Base-by-base conservation (phyloP, 1,284 basidiomycete species). In the Trichosporon faecale region DNA sequence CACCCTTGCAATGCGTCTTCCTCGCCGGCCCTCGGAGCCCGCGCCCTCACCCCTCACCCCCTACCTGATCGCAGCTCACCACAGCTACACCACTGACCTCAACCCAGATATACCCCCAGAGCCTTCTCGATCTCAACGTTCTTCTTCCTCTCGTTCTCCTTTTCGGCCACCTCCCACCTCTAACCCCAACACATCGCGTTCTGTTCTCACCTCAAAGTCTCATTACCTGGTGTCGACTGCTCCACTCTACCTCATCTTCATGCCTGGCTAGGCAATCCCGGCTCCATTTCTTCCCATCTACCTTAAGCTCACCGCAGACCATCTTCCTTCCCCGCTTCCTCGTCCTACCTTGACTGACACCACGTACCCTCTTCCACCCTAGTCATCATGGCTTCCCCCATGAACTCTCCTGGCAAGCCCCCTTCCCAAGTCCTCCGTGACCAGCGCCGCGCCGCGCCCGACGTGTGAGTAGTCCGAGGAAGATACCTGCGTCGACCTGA, bases 301-400 rank as follows among this genome's bases (percentile, higher is more conserved):
- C 55, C 27, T n/a, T 49, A 31, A 57, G 21, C 55, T 57, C 35
- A 37, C 49, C 31, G 12, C 35, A 40, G 29, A 49, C 16, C 66
- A 14, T 67, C 55, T 25, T 66, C 67, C 33, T 71, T 61, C 33
- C 67, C 52, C 29, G 46, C 67, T 23, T 66, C 64, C 46, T 68
- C 55, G 44, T 64, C 65, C 37, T 64, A 25, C 11, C 63, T 40
- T 40, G 21, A 37, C 35, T 44, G 35, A 37, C 35, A 23, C 35
- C 33, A 23, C 63, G 63, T 31, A 65, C 44, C 60, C 49, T 31
- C 71, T 16, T 18, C 46, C 46, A 31, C 65, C 16, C 18, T n/a
- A 18, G 14, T 25, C 31, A 21, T 44, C 60, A 66, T 64, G 65
- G 37, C 23, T 27, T 46, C 69, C 18, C 46, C 66, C 33, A n/a